Evolutionary conservation across 2,329 filamentous ascomycete species (phyloP), one percentile per base, ranked within the genome.

Genomic region (Stemphylium vesicarium): DNA sequence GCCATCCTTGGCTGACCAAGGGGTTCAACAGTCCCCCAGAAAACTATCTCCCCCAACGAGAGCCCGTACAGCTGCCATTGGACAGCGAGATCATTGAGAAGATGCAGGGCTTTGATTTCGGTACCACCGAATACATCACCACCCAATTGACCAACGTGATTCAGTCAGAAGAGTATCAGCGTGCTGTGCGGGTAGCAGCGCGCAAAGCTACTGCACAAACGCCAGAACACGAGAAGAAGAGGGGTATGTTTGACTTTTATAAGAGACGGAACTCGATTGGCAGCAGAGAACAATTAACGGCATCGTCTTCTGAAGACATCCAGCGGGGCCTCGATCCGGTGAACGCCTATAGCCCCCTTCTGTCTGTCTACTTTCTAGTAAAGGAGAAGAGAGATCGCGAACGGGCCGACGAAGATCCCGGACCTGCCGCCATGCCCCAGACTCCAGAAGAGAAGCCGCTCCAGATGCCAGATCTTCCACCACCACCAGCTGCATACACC

Each of bases 21-120:
- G 93, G 94, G 8, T 98, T 92, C 75, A 89, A 84, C 68, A 86
- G 85, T 2, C 87, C 92, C 8, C 93, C 93, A 0, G 95, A 98
- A 58, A 99, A 97, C 69, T 91, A 90, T 61, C 81, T 99, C 2
- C 93, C 93, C 3, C 77, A 80, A 29, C 88, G 95, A 43, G 94
- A 96, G 65, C 92, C 95, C 2, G 76, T 98, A n/a, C 85, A 89
- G 33, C 80, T 96, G 12, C 93, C 94, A 5, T 79, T 99, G 9
- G 94, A 98, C 70, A 81, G 84, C 1, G 88, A 90, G 38, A 88
- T 98, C 4, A 85, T 99, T 52, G 86, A 91, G 43, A 93, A 91
- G 65, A 99, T 99, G 95, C 96, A 92, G 20, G 95, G 95, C 2
- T 99, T 99, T 75, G 96, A 98, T 75, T 99, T 98, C 78, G 95